Conservation (phyloP, 1,139 yeast species). For the Protomyces inouyei region DNA sequence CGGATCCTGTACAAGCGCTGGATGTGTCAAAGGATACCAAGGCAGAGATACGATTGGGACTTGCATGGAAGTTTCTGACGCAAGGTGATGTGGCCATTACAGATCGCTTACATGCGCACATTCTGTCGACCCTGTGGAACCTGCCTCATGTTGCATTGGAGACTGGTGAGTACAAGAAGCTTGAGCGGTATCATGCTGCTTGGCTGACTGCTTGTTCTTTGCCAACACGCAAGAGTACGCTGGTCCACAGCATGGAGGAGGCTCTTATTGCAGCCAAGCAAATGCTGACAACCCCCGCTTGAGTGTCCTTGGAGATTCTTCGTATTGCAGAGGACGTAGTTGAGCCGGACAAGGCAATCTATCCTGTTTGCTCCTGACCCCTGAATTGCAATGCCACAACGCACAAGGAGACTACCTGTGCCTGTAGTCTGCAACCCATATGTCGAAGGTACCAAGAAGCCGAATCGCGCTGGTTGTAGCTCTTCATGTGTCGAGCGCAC, state of each 20-base stretch:
- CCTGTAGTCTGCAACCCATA: neutral
- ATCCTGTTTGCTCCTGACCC: no score
- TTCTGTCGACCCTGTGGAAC: slow-evolving; percentile 3
- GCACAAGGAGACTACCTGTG: no score
- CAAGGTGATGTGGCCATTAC: slow-evolving; percentile 1
- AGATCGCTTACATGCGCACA: slow-evolving; percentile 20
- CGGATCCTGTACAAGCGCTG: neutral
- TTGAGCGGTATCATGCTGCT: neutral
- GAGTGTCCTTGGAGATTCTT: no score
- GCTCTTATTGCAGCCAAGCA: neutral
- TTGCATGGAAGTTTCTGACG: slow-evolving; percentile 3
- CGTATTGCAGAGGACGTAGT: no score
- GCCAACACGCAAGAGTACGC: neutral
- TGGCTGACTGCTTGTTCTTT: slow-evolving; percentile 4
- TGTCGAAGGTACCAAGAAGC: neutral
- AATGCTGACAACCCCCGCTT: neutral
- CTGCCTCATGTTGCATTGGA: slow-evolving; percentile 16
- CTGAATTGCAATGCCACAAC: no score
- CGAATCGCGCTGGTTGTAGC: neutral
- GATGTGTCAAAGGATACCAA: neutral
- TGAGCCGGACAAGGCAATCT: no score
- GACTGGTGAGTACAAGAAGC: neutral
- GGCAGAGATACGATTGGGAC: neutral
- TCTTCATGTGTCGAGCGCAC: neutral
- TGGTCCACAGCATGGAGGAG: neutral